Percentiles rank a stretch among this genome's conserved stretches.
phyloP scores from a whole-genome alignment of 768 basidiomycete species.

The Trametes cingulata region DNA sequence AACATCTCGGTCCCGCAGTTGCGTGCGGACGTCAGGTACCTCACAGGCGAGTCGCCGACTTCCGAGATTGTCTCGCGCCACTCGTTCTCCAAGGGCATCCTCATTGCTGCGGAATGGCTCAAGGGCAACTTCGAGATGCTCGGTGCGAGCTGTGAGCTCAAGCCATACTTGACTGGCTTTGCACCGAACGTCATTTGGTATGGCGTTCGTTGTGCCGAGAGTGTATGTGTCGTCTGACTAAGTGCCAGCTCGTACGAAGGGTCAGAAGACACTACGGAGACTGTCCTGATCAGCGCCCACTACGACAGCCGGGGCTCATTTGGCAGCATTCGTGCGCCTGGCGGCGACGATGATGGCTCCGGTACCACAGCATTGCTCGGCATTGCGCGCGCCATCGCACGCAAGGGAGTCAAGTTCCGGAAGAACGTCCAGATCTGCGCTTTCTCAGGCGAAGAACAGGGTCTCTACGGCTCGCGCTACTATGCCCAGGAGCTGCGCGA shows the following conservation, averaged over 20 bases:
- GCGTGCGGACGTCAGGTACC: constrained; percentile 70
- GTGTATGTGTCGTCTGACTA: background rate
- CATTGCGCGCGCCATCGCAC: constrained; percentile 74
- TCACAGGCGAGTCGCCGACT: constrained; percentile 80
- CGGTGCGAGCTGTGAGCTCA: constrained; percentile 73
- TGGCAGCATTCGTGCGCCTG: constrained; percentile 68
- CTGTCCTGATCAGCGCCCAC: constrained; percentile 79
- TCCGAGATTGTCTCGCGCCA: constrained; percentile 80
- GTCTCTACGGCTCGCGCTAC: constrained; percentile 72
- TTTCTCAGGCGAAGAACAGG: constrained; percentile 94
- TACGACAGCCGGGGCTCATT: constrained; percentile 93
- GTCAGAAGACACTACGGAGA: constrained; percentile 56
- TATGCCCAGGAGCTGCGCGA: constrained; percentile 76
- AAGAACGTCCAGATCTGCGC: constrained; percentile 78
- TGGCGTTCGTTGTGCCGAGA: background rate
- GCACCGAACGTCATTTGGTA: constrained; percentile 89
- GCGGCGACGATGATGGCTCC: constrained; percentile 64
- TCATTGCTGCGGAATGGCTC: constrained; percentile 71
- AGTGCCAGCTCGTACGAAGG: constrained; percentile 55
- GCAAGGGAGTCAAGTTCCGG: constrained; percentile 66
- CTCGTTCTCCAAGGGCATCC: constrained; percentile 71
- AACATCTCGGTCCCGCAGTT: constrained; percentile 69
- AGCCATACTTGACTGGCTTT: constrained; percentile 68
- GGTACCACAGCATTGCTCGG: constrained; percentile 73
- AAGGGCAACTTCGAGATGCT: constrained; percentile 69